These are phyloP conservation scores for Myochromella boudieri DNA, from an alignment of 768 basidiomycete genomes.

Conservation along the genomic window DNA sequence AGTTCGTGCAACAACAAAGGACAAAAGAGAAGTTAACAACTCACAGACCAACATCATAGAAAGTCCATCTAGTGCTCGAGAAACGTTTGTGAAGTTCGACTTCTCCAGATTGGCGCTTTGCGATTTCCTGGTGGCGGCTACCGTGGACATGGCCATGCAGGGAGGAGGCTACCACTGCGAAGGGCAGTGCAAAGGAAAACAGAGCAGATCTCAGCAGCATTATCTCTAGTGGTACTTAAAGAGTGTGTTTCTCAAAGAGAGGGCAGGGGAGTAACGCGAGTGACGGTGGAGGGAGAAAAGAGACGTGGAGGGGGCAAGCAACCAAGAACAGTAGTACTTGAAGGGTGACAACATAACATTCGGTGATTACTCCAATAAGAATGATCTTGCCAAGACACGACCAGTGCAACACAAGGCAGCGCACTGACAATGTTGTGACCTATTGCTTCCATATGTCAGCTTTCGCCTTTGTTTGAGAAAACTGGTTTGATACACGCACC, in stretches of 20 bases:
- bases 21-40: conserved; percentile 5
- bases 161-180: conserved; percentile 33
- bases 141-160: conserved; percentile 23
- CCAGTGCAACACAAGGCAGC: background rate
- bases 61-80: conserved; percentile 45
- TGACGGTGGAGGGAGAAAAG: conserved; percentile 2
- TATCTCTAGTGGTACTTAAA: conserved; percentile 14
- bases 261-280: background rate
- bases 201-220: conserved; percentile 26
- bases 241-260: conserved; percentile 18
- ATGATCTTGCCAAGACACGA: conserved; percentile 1
- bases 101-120: conserved; percentile 44
- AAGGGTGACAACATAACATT: background rate
- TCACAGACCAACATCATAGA: conserved; percentile 56
- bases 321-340: conserved; percentile 2
- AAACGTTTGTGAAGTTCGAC: conserved; percentile 40
- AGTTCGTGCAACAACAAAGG: background rate
- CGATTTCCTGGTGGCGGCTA: conserved; percentile 49
- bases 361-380: conserved; percentile 10
- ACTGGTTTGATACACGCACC: background rate
- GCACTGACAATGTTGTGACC: conserved; percentile 2
- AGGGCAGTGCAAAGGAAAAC: conserved; percentile 33
- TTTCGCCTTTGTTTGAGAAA: no score
- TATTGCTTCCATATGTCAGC: background rate
- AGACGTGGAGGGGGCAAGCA: conserved; percentile 6